These are phyloP conservation scores for Pinus albicaulis DNA, from an alignment of 75 land plant genomes.

Conservation along the genomic window DNA sequence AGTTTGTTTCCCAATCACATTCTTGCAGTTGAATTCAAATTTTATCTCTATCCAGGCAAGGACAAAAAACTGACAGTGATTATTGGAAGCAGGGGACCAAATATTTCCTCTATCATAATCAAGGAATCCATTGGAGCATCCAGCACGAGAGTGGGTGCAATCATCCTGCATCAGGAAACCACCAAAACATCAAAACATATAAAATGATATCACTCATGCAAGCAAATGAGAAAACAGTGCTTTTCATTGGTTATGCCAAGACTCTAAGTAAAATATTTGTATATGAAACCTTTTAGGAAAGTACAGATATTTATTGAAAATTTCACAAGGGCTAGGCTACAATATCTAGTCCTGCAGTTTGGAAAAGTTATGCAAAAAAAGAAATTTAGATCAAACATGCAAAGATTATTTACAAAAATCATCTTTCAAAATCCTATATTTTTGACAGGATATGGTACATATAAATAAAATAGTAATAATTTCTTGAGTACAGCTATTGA, in stretches of 20 bases:
- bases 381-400: too few species aligned
- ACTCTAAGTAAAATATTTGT: too few species aligned
- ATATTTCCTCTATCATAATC: conserved; percentile 83
- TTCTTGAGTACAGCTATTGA: too few species aligned
- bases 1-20: neutral
- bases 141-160: conserved; percentile 70
- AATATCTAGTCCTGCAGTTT: too few species aligned
- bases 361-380: too few species aligned
- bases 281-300: too few species aligned
- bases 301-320: too few species aligned
- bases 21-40: neutral
- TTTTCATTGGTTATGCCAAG: neutral
- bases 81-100: conserved; percentile 82
- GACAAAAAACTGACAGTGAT: conserved; percentile 34
- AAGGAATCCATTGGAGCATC: conserved; percentile 69
- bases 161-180: conserved; percentile 34
- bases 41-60: neutral
- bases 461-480: too few species aligned
- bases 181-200: neutral
- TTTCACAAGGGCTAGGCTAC: too few species aligned
- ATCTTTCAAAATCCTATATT: too few species aligned
- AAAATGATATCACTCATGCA: neutral
- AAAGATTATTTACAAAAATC: too few species aligned
- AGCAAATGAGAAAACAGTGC: neutral
- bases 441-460: too few species aligned